These are phyloP conservation scores for Cronartium ribicola DNA, from an alignment of 1,284 basidiomycete genomes.

Conservation along the genomic window DNA sequence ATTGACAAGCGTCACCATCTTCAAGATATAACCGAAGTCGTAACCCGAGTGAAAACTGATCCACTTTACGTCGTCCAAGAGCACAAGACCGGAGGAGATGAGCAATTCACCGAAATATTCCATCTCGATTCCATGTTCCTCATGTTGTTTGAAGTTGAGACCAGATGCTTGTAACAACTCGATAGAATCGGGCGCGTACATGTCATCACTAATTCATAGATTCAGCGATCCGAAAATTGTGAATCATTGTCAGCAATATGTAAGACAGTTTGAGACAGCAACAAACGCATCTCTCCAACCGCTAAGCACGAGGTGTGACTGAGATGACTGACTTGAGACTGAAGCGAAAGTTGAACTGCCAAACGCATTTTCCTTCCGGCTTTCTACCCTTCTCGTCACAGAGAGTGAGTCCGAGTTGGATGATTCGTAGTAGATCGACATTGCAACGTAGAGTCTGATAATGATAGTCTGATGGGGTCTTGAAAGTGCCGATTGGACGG, in stretches of 20 bases:
- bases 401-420: constrained; percentile 92
- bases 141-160: constrained; percentile 89
- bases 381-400: constrained; percentile 88
- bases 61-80: constrained; percentile 88
- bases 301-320: too few relatives aligned
- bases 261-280: not conserved
- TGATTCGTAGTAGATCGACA: constrained; percentile 95
- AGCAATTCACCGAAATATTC: constrained; percentile 96
- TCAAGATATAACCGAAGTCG: constrained; percentile 98
- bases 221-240: not conserved
- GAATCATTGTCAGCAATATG: too few relatives aligned
- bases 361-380: constrained; percentile 78
- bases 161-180: constrained; percentile 91
- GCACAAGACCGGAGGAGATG: constrained; percentile 89
- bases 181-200: constrained; percentile 96
- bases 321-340: constrained; percentile 66
- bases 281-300: too few relatives aligned
- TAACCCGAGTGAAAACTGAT: constrained; percentile 98
- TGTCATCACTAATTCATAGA: constrained; percentile 68
- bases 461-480: constrained; percentile 95
- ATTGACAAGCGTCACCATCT: constrained; percentile 81
- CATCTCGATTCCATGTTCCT: constrained; percentile 84
- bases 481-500: constrained; percentile 90
- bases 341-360: constrained; percentile 99
- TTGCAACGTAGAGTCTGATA: constrained; percentile 97